phyloP scores from a whole-genome alignment of 2,329 filamentous ascomycete genomes.

The Aspergillus ibericus region DNA sequence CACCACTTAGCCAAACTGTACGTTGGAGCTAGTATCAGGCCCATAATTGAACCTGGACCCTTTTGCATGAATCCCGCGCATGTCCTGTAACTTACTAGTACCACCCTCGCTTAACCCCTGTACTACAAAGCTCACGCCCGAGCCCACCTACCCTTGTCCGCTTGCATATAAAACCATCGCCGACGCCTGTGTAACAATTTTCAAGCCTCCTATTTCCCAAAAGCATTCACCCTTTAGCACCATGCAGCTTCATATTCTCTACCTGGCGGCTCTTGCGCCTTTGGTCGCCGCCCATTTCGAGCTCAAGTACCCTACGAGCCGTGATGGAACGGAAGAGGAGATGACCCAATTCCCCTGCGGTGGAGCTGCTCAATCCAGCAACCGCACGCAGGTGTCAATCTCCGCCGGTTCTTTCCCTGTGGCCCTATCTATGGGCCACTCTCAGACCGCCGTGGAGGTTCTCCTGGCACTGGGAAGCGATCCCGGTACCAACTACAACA shows the following conservation, averaged over 20 bases:
- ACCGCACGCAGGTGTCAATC: conserved; percentile 52
- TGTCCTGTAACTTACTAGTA: background rate
- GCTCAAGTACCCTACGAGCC: conserved; percentile 53
- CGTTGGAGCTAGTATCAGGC: background rate
- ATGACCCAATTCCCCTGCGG: conserved; percentile 53
- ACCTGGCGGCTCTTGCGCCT: conserved; percentile 45
- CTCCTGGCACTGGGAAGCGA: conserved; percentile 55
- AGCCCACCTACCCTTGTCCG: background rate
- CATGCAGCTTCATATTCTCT: conserved; percentile 36
- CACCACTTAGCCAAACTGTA: background rate
- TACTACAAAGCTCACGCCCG: background rate
- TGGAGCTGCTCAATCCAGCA: conserved; percentile 46
- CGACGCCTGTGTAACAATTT: background rate
- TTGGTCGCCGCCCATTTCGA: conserved; percentile 57
- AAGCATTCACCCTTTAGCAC: background rate
- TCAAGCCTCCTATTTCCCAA: background rate
- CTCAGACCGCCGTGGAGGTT: conserved; percentile 53
- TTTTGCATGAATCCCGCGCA: background rate
- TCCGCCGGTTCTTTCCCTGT: conserved; percentile 52
- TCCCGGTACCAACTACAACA: conserved; percentile 64
- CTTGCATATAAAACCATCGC: background rate
- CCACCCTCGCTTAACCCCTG: background rate
- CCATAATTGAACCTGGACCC: background rate
- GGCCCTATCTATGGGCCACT: conserved; percentile 54
- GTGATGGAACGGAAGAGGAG: conserved; percentile 51